Conservation (phyloP, 805 yeast species). For the Candida alai region DNA sequence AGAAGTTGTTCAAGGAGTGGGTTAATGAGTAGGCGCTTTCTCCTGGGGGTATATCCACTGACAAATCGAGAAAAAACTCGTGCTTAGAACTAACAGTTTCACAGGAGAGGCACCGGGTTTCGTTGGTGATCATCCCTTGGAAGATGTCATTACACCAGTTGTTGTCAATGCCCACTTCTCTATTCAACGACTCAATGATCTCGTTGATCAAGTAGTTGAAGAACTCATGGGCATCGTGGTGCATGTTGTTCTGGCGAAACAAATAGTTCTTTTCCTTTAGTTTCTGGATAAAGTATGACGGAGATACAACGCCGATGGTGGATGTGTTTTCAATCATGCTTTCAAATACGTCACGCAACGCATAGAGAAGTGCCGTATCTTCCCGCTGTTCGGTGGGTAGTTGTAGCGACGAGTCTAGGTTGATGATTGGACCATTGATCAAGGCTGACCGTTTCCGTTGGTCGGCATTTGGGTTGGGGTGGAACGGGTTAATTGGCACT, state of each 20-base stretch:
- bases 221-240: conserved; percentile 98
- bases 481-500: conserved; percentile 37
- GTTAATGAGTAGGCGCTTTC: conserved; percentile 56
- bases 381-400: conserved; percentile 31
- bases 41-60: conserved; percentile 76
- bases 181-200: conserved; percentile 55
- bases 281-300: conserved; percentile 66
- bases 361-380: conserved; percentile 39
- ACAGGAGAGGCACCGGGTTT: conserved; percentile 86
- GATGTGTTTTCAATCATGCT: conserved; percentile 69
- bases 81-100: conserved; percentile 77
- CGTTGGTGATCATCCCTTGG: conserved; percentile 81
- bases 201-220: conserved; percentile 78
- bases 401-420: conserved; percentile 66
- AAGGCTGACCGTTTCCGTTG: conserved; percentile 75
- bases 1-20: conserved; percentile 76
- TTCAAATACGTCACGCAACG: conserved; percentile 84
- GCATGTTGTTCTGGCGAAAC: conserved; percentile 83
- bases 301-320: conserved; percentile 80
- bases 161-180: conserved; percentile 22
- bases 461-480: conserved; percentile 51
- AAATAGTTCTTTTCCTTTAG: conserved; percentile 79
- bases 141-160: conserved; percentile 68
- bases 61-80: conserved; percentile 82
- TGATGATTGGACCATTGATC: conserved; percentile 76